These are phyloP conservation scores for Periconia sp. DNA, from an alignment of 2,329 filamentous ascomycete genomes.

Conservation along the genomic window DNA sequence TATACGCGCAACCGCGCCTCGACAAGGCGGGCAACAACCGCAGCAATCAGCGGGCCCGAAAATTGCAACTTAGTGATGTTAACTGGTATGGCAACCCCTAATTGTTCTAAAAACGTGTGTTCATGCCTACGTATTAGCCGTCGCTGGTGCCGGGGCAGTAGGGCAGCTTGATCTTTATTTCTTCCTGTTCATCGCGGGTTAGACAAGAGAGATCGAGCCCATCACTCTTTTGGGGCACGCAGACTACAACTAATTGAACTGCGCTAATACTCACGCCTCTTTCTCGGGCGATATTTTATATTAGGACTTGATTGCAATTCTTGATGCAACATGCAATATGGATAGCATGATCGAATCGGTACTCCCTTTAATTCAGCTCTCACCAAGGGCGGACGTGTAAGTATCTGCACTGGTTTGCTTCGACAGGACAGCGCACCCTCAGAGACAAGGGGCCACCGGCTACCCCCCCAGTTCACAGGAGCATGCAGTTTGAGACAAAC, in stretches of 20 bases:
- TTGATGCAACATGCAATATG: too few relatives aligned
- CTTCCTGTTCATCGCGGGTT: neutral
- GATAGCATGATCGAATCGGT: too few relatives aligned
- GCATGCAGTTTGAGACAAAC: too few relatives aligned
- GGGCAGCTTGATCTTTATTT: neutral
- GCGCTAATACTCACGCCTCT: neutral
- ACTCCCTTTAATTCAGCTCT: too few relatives aligned
- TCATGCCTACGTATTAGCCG: conserved; percentile 7
- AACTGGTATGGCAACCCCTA: conserved; percentile 74
- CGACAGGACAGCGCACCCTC: too few relatives aligned
- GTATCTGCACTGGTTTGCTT: too few relatives aligned
- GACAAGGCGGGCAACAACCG: conserved; percentile 66
- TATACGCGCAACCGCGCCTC: conserved; percentile 48
- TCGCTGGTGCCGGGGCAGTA: neutral
- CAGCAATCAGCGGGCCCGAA: conserved; percentile 78
- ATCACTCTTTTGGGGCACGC: neutral
- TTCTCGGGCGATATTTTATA: neutral
- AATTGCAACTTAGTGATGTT: conserved; percentile 93
- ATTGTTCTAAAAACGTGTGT: conserved; percentile 18
- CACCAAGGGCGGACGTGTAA: too few relatives aligned
- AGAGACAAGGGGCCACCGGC: too few relatives aligned
- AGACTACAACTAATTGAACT: neutral
- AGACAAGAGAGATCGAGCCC: neutral
- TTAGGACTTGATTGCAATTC: neutral
- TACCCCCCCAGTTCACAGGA: too few relatives aligned